Evolutionary conservation across 73 alveolate species (phyloP), one percentile per base, ranked within the genome.

Genomic region (Blepharisma japonicum): DNA sequence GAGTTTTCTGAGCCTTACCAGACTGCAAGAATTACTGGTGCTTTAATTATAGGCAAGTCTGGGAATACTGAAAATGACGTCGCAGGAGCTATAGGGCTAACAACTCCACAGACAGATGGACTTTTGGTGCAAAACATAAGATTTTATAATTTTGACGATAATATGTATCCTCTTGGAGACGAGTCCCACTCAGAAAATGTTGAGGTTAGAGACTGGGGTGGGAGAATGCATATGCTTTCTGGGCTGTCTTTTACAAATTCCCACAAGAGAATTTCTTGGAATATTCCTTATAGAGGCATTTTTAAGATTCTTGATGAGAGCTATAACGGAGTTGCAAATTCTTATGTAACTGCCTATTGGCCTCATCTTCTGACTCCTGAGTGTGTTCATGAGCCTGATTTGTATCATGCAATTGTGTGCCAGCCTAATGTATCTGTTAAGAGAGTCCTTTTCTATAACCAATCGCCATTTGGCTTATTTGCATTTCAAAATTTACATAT

Each of bases 21-120:
- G 25, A 11, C 71, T 4, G n/a, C 82, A 14, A 53, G 48, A 8
- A 67, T 89, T 45, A 70, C 74, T 48, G 86, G 81, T 55, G 83
- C 90, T 6, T 56, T 89, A 3, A 71, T 89, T 14, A 82, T 89
- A 18, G 96, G 93, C 38, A 77, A 84, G 66, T 86, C 96, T 23
- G 79, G 78, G 20, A 81, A 85, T 71, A 81, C 86, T 8, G 81
- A 46, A 11, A 77, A 77, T 2, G 82, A 68, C 47, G 79, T 55
- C 8, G 25, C 85, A 11, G 55, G 21, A 4, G 68, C 61, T 1
- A 53, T 86, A 23, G 96, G 93, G 6, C 7, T 89, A 21, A 83
- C 81, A 1, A 81, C 87, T 4, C 91, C 96, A 25, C 81, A 91
- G 76, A 68, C 90, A n/a, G 91, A 89, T 78, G 89, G 89, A 45